Percentiles rank a stretch among this genome's conserved stretches.
Evolutionary conservation across 2,329 filamentous ascomycete genomes (phyloP).

Genomic region (Xylariales sp.): DNA sequence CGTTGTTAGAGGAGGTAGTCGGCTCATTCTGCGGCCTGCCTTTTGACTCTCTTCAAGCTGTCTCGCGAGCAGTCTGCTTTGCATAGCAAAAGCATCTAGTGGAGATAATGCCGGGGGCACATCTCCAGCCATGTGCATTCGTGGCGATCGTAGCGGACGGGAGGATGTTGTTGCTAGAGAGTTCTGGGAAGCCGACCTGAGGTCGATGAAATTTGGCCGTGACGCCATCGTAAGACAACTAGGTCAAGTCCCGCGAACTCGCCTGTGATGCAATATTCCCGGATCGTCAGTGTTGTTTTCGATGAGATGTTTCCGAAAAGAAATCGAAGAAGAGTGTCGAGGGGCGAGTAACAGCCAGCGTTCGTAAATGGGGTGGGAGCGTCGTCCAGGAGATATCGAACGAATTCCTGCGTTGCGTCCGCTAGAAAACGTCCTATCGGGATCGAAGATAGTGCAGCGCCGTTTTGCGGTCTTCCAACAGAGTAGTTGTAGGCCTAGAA

Average conservation of each 20-base stretch:
- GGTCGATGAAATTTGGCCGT: slow-evolving; percentile 55
- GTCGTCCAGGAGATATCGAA: too few relatives aligned
- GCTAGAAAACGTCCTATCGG: too few relatives aligned
- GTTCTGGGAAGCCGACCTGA: slow-evolving; percentile 52
- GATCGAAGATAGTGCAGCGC: too few relatives aligned
- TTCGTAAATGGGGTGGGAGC: background rate
- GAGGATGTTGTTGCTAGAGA: slow-evolving; percentile 40
- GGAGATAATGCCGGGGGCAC: slow-evolving; percentile 88
- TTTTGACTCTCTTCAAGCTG: slow-evolving; percentile 77
- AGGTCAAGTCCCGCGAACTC: background rate
- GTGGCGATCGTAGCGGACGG: slow-evolving; percentile 64
- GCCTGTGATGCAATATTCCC: background rate
- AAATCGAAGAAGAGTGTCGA: too few relatives aligned
- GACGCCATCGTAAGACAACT: slow-evolving; percentile 40
- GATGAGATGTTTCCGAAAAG: background rate
- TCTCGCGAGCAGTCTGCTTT: slow-evolving; percentile 81
- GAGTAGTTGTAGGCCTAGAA: too few relatives aligned
- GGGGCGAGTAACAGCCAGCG: too few relatives aligned
- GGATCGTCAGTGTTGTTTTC: background rate
- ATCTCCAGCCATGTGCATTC: slow-evolving; percentile 73
- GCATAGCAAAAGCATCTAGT: slow-evolving; percentile 89
- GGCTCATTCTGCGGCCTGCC: slow-evolving; percentile 75
- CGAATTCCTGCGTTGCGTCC: too few relatives aligned
- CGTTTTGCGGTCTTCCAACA: too few relatives aligned
- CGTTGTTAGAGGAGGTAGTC: slow-evolving; percentile 77